Evolutionary conservation across 306 rosid genomes (phyloP).

Genomic region (Trifolium fragiferum): DNA sequence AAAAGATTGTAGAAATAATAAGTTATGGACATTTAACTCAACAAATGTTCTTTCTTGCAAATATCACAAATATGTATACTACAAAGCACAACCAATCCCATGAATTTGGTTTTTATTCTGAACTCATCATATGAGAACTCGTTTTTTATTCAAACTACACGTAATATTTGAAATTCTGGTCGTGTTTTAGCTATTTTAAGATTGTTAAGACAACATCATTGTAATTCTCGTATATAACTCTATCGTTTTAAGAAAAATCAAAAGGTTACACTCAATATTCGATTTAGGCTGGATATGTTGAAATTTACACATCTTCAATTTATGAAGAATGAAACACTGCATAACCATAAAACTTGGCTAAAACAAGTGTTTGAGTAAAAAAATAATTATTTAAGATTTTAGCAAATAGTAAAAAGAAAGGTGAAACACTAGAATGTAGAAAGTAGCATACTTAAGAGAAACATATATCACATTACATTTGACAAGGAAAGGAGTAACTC

Average conservation of each 20-base stretch:
- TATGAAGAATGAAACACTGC: not conserved
- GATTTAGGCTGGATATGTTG: not conserved
- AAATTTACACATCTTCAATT: not conserved
- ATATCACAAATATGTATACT: too few species aligned
- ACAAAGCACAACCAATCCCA: too few species aligned
- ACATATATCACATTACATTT: constrained; percentile 55
- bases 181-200: too few species aligned
- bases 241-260: too few species aligned
- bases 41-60: too few species aligned
- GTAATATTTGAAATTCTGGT: too few species aligned
- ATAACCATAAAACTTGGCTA: not conserved
- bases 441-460: constrained; percentile 44
- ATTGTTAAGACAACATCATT: too few species aligned
- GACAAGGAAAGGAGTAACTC: constrained; percentile 48
- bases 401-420: constrained; percentile 7
- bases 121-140: not conserved
- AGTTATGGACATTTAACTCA: too few species aligned
- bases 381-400: too few species aligned
- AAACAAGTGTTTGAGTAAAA: not conserved
- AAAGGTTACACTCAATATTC: too few species aligned
- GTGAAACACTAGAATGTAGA: not conserved
- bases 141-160: not conserved
- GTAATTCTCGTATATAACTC: too few species aligned
- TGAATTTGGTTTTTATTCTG: not conserved
- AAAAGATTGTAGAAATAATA: too few species aligned